Evolutionary conservation across 169 alveolate species (phyloP), one percentile per base, ranked within the genome.

Genomic region (Cryptosporidium baileyi): DNA sequence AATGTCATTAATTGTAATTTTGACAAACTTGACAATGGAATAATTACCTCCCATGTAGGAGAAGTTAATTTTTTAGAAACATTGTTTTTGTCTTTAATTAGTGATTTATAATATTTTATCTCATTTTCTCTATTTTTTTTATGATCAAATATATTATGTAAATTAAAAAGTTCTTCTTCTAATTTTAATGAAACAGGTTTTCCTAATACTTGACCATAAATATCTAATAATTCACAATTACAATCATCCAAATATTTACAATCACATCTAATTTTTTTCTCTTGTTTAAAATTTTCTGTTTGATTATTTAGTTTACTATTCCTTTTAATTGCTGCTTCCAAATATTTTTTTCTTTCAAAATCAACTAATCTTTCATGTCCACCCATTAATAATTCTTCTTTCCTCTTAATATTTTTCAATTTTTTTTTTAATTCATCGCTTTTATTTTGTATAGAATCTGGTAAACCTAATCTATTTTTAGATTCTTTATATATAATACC

Each of bases 311-410:
- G 61, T 24, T n/a, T 19, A 19, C 24, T 28, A 19, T 54, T 47
- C 36, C 85, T 51, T 41, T 74, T 74, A 2, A 57, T n/a, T 28
- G 85, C 85, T 19, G 85, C 85, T 43, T 54, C 85, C 8, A 74
- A n/a, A 30, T 19, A 51, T 61, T 74, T 57, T 36, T 47, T 74
- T 38, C 67, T 74, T 34, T 65, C 81, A 17, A 47, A 22, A 22
- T 65, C 81, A 5, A 65, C 81, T 15, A 28, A 45, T 34, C 81
- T 65, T 60, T 65, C 63, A 26, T 4, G 28, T 1, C 63, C 44
- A 22, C 61, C 41, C 61, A 49, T 26, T 0, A 65, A n/a, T 3
- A 54, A 3, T 1, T 32, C 34, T 45, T 54, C 67, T 1, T 36
- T 47, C 30, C 62, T 47, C 17, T 40, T 36, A 22, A 49, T 17